Conservation (phyloP, 2,329 filamentous ascomycete genomes). For the Microthyrium microscopicum region DNA sequence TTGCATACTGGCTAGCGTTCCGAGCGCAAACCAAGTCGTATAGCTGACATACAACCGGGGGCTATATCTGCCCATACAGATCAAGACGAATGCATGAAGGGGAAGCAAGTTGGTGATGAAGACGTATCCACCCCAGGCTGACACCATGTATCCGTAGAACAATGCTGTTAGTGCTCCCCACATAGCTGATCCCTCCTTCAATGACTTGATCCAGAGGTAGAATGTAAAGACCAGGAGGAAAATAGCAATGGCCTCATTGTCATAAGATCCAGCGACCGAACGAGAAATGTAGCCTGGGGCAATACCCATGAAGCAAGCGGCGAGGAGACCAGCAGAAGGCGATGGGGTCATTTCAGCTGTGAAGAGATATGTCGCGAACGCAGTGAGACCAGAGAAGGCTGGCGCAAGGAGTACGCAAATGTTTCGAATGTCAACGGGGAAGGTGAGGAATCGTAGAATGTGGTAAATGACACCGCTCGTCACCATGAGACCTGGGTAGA, state of each 20-base stretch:
- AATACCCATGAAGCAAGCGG: slow-evolving; percentile 94
- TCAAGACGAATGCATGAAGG: slow-evolving; percentile 80
- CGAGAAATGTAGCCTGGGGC: slow-evolving; percentile 93
- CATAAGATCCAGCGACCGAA: slow-evolving; percentile 94
- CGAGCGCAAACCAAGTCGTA: slow-evolving; percentile 93
- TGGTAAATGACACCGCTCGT: slow-evolving; percentile 97
- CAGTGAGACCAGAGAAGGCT: slow-evolving; percentile 84
- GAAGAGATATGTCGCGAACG: slow-evolving; percentile 81
- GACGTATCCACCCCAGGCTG: slow-evolving; percentile 97
- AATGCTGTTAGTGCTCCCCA: slow-evolving; percentile 90
- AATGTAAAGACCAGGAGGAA: slow-evolving; percentile 98
- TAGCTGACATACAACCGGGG: slow-evolving; percentile 89
- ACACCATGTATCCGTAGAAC: slow-evolving; percentile 99
- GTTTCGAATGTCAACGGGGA: slow-evolving; percentile 96
- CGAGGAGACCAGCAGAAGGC: slow-evolving; percentile 83
- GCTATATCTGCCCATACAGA: slow-evolving; percentile 95
- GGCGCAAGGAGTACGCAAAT: slow-evolving; percentile 95
- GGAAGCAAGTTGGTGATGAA: slow-evolving; percentile 98
- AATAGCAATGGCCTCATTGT: slow-evolving; percentile 98
- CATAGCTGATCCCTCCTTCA: slow-evolving; percentile 91
- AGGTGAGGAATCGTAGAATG: slow-evolving; percentile 66
- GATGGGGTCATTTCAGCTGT: slow-evolving; percentile 97
- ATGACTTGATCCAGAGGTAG: slow-evolving; percentile 95
- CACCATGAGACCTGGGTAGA: slow-evolving; percentile 97
- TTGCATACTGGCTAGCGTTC: slow-evolving; percentile 95